Evolutionary conservation across 306 rosid genomes (phyloP).

Genomic region (Adenanthera pavonina): DNA sequence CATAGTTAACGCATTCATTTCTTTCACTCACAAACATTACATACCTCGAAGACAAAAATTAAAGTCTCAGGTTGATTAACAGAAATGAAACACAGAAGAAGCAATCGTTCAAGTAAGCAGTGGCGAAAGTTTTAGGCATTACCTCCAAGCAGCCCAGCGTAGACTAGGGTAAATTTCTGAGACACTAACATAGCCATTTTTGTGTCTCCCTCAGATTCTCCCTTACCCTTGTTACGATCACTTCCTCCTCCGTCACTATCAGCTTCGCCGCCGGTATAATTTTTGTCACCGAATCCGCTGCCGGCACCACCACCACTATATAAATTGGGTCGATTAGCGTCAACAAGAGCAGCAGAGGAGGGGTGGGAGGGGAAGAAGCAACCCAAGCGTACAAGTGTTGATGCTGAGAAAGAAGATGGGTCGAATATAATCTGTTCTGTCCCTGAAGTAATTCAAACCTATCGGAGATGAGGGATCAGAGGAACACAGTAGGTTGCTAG

Average conservation of each 20-base stretch:
- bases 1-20: background rate
- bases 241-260: slow-evolving; percentile 35
- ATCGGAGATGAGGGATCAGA: slow-evolving; percentile 14
- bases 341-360: slow-evolving; percentile 35
- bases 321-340: slow-evolving; percentile 43
- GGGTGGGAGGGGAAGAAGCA: slow-evolving; percentile 53
- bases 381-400: slow-evolving; percentile 39
- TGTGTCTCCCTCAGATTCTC: slow-evolving; percentile 54
- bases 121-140: background rate
- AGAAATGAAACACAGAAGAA: background rate
- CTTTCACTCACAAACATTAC: background rate
- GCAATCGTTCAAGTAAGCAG: background rate
- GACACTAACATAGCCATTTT: slow-evolving; percentile 79
- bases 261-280: background rate
- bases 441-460: slow-evolving; percentile 25
- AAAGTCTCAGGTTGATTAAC: background rate
- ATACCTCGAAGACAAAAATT: background rate
- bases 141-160: slow-evolving; percentile 98
- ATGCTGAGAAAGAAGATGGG: background rate
- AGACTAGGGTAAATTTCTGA: slow-evolving; percentile 89
- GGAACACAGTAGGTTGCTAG: background rate
- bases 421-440: background rate
- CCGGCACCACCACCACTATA: slow-evolving; percentile 17
- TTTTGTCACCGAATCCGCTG: background rate
- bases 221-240: slow-evolving; percentile 51